phyloP scores from a whole-genome alignment of 768 basidiomycete species.

The Kwoniella pini region DNA sequence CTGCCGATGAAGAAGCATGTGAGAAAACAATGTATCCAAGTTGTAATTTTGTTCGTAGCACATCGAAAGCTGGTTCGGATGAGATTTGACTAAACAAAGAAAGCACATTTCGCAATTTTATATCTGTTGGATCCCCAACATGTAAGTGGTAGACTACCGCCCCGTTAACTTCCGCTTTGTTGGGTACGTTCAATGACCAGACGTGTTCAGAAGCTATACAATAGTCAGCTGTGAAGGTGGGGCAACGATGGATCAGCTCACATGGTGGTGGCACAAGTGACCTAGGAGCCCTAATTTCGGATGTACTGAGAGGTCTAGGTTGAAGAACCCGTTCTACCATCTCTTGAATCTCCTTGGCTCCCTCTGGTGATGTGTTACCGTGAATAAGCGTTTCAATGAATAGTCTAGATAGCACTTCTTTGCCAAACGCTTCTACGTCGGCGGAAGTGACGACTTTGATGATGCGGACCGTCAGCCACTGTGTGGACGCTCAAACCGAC shows the following conservation, averaged over 20 bases:
- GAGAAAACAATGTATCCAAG: slow-evolving; percentile 83
- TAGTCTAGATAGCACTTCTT: slow-evolving; percentile 64
- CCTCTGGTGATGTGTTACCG: slow-evolving; percentile 85
- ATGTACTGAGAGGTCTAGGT: slow-evolving; percentile 61
- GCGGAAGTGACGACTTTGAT: slow-evolving; percentile 68
- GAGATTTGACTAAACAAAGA: slow-evolving; percentile 79
- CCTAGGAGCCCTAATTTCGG: slow-evolving; percentile 60
- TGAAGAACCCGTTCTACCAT: slow-evolving; percentile 69
- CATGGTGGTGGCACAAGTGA: slow-evolving; percentile 71
- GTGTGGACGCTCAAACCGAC: too few species aligned
- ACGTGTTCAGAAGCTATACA: slow-evolving; percentile 68
- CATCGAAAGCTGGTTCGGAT: slow-evolving; percentile 86
- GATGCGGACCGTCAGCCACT: too few species aligned
- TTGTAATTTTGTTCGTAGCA: slow-evolving; percentile 90
- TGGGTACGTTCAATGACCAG: slow-evolving; percentile 69
- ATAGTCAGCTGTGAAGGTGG: background rate
- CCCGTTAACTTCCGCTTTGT: slow-evolving; percentile 83
- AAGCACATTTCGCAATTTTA: slow-evolving; percentile 66
- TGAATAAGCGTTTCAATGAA: slow-evolving; percentile 72
- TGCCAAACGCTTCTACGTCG: slow-evolving; percentile 68
- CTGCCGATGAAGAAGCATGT: slow-evolving; percentile 61
- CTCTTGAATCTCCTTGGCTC: slow-evolving; percentile 72
- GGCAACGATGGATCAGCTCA: slow-evolving; percentile 47
- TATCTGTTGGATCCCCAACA: slow-evolving; percentile 69
- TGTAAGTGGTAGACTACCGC: slow-evolving; percentile 82